Evolutionary conservation across 1,284 basidiomycete genomes (phyloP), one percentile per base, ranked within the genome.

Genomic region (Schizophyllum commune): DNA sequence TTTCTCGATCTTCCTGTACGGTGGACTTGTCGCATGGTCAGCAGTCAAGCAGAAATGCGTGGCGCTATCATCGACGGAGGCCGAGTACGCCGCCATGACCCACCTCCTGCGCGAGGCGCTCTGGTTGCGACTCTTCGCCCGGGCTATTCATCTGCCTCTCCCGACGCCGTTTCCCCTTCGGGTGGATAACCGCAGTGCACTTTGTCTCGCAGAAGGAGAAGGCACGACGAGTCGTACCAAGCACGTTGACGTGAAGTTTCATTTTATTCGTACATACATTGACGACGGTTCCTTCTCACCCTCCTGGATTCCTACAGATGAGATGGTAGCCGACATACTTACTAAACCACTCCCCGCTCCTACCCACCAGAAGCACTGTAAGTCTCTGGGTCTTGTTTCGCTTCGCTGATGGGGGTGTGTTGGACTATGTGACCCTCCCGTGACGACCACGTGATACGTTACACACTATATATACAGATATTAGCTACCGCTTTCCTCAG

Each of bases 21-120:
- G 72, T 0, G 73, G 69, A 1, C 71, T 74, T 5, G 60, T 79
- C 5, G 72, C 67, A 0, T 80, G 76, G 75, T 61, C 60, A 21
- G 65, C 72, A 5, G 74, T 74, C 60, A 64, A 22, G 8, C 52
- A 54, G 52, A 22, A 54, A 32, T 6, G 17, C 15, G 22, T 59
- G 13, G 57, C 59, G 22, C 63, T 65, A 7, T 64, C 61, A 8
- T 39, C 60, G 9, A 56, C 55, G 15, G 62, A 64, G 33, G 52
- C 60, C 15, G 60, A 64, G 47, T 62, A 64, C 33, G 52, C 62
- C 32, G 57, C 61, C 11, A 6, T 47, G 32, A 54, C 58, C 2
- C 54, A 63, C 32, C 2, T 53, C 15, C 21, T 55, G 2, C 57
- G 62, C 55, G 58, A 64, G 22, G 61, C 61, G 4, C 59, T 64